Evolutionary conservation across 257 asterid genomes (phyloP), one percentile per base, ranked within the genome.

Genomic region (Lavandula angustifolia): DNA sequence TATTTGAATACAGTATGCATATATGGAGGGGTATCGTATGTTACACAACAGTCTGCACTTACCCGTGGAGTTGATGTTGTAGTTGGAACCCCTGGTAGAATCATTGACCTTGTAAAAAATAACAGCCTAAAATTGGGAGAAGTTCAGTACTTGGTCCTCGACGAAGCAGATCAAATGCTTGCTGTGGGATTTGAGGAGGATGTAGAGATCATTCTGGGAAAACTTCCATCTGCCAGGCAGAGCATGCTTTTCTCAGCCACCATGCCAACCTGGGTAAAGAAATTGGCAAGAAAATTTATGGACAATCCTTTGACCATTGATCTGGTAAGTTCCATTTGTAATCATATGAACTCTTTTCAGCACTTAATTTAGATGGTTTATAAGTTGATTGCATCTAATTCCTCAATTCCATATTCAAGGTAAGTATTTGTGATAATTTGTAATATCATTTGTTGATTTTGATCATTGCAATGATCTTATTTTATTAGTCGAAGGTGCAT

Each of bases 121-220:
- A 81, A 74, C 76, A 79, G 62, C 74, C 79, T 90, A 74, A 83
- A 87, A 70, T 79, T 94, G 68, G 87, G 92, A 60, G 97, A 90
- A 79, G 94, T 94, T 79, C 77, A 83, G 69, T 85, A 81, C 76
- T 78, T 94, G 88, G 97, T 94, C 65, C 95, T 94, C 18, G 99
- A 94, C 59, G 99, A 94, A 79, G 97, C 99, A 7, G 96, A 90
- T 84, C 97, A 89, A 78, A 94, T 94, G 99, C 99, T 94, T 73
- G 99, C 99, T 13, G 99, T 94, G 75, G 99, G 99, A 58, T 94
- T 94, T 79, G 99, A 94, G 78, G 95, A 94, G 78, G 99, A 83
- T 34, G 99, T 94, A 13, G 99, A 94, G 71, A 55, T 63, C 52
- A 94, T 94, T 73, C 67, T 94, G 65, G 80, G 81, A 71, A 84